These are phyloP conservation scores for Nakazawaea wickerhamii DNA, from an alignment of 805 yeast species.

Conservation along the genomic window DNA sequence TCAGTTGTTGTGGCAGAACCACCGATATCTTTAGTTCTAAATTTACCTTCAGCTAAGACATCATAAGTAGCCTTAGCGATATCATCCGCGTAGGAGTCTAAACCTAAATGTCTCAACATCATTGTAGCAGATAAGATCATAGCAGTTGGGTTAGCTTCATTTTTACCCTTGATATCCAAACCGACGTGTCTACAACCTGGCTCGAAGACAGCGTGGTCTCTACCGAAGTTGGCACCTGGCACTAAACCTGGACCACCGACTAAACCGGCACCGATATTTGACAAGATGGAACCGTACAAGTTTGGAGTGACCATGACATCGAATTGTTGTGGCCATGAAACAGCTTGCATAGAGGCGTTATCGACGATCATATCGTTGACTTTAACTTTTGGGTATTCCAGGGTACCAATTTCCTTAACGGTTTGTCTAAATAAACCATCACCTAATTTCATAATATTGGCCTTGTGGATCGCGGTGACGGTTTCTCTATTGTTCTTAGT, in stretches of 20 bases:
- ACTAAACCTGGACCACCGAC: conserved; percentile 98
- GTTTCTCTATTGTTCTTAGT: conserved; percentile 83
- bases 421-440: conserved; percentile 97
- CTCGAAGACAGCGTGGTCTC: conserved; percentile 96
- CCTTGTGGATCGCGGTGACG: conserved; percentile 97
- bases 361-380: conserved; percentile 95
- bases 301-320: conserved; percentile 98
- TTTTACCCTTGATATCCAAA: conserved; percentile 89
- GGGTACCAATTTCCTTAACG: conserved; percentile 78
- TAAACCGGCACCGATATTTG: conserved; percentile 96
- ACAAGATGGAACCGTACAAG: conserved; percentile 94
- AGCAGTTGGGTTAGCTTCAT: conserved; percentile 97
- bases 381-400: conserved; percentile 77
- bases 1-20: conserved; percentile 87
- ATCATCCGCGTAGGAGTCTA: conserved; percentile 77
- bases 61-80: conserved; percentile 85
- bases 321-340: conserved; percentile 95
- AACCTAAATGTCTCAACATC: conserved; percentile 91
- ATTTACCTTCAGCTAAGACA: conserved; percentile 83
- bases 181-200: conserved; percentile 99
- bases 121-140: conserved; percentile 88
- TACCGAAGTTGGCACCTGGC: conserved; percentile 97
- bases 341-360: conserved; percentile 99
- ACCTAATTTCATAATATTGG: conserved; percentile 97
- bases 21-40: conserved; percentile 86